Base-by-base conservation (phyloP, 2,329 filamentous ascomycete species). In the Achaetomium macrosporum region DNA sequence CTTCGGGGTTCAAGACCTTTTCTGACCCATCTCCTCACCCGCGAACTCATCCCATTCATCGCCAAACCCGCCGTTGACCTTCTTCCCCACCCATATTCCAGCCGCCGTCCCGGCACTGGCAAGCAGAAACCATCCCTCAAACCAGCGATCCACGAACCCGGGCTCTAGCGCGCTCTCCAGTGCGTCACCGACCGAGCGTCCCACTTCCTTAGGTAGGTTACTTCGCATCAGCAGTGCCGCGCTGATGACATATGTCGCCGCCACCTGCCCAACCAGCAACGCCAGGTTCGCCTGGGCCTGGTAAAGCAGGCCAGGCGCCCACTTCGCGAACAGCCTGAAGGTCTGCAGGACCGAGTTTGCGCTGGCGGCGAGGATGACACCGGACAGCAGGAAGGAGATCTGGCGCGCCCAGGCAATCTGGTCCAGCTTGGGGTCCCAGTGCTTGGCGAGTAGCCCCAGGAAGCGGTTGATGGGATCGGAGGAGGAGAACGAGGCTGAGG, bases 321-420 rank as follows among this genome's bases (percentile, higher is more conserved):
- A 87, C 59, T 85, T 84, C 3, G 86, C 82, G 64, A 95, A 88
- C 50, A 95, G 78, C 60, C 86, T 84, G 62, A 92, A 87, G 0
- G 90, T 95, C 66, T 93, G 89, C n/a, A 91, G 74, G 16, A 88
- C 89, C 53, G 84, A 87, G 68, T 86, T 89, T 69, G 90, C 90
- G 51, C 86, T 89, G 2, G 87, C 85, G 15, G 89, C 76, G 20
- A 95, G 83, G 66, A 95, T 93, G 46, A 91, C 82, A 16, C 89
- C 90, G 8, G 85, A 89, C 5, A 95, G 77, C 19, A 90, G 73
- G 69, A 95, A 95, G 54, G 86, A 90, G 59, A 95, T 91, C 64
- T 90, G 87, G 30, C 88, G 84, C 19, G 87, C 85, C 88, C 89
- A 95, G 10, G 88, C 87, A 11, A 83, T 78, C 63, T 90, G 87